Evolutionary conservation across 441 rosid genomes (phyloP), one percentile per base, ranked within the genome.

Genomic region (Erysimum pusillum): DNA sequence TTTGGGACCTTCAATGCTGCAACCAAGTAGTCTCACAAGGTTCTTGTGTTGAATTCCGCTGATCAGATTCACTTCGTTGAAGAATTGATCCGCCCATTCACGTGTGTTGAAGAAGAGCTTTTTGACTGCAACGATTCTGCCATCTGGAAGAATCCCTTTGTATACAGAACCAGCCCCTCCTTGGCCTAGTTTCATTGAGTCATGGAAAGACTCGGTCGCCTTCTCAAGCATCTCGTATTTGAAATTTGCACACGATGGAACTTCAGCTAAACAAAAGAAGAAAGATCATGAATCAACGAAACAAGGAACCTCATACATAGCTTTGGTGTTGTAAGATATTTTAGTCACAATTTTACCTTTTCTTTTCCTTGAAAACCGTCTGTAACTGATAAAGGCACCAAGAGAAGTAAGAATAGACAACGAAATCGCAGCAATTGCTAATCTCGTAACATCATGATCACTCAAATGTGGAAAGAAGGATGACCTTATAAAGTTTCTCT

Each of bases 1-100:
- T 62, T 90, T 88, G 0, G 92, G 95, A 17, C 97, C 97, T 85
- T 88, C 92, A 17, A 90, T 86, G 75, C 95, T 90, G 76, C 95
- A 92, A 41, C 97, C 97, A 63, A 92, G 65, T 52, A 92, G 89
- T 61, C 78, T 84, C 18, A 90, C 90, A 20, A 92, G 85, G 81
- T 89, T 90, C 79, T 83, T 79, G 78, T 92, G 97, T 63, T 82
- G 83, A 71, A 90, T 82, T 54, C 85, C 85, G 15, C 84, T 88
- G 53, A 88, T 90, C 63, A 87, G 44, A 72, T 88, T 87, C 46
- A 90, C 93, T 82, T 91, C 95, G 42, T 90, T 90, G 68, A 86
- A 91, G 86, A 91, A 90, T 49, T 87, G 87, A 80, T 91, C 95
- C 17, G 83, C 92, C 95, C 93, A 88, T 58, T 88, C 89, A 13